Conservation (phyloP, 805 yeast species). For the Starmerella asiatica region DNA sequence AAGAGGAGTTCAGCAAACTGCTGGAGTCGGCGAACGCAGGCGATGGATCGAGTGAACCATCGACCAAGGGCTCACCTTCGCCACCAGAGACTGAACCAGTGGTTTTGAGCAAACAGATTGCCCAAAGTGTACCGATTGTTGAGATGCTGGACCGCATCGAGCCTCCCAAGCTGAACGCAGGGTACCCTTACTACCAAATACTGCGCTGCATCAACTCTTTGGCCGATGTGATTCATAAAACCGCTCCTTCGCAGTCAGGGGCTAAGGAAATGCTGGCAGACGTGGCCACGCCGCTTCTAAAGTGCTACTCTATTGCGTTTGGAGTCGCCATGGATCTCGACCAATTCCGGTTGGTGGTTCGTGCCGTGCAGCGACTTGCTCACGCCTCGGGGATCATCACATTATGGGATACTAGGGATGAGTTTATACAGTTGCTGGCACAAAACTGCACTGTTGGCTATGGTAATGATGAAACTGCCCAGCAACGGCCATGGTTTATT, state of each 20-base stretch:
- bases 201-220: constrained; percentile 39
- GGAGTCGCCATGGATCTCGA: constrained; percentile 60
- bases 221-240: constrained; percentile 46
- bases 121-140: constrained; percentile 25
- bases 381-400: constrained; percentile 74
- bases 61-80: not conserved
- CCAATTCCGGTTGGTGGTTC: constrained; percentile 48
- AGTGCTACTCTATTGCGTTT: constrained; percentile 39
- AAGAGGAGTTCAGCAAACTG: not conserved
- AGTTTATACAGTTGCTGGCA: constrained; percentile 30
- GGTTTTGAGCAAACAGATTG: constrained; percentile 4
- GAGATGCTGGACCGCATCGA: constrained; percentile 73
- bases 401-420: constrained; percentile 43
- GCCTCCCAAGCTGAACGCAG: constrained; percentile 53
- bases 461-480: constrained; percentile 6
- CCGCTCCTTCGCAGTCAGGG: constrained; percentile 33
- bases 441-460: constrained; percentile 16
- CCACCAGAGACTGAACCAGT: no score
- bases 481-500: constrained; percentile 28
- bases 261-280: constrained; percentile 4
- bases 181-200: constrained; percentile 49
- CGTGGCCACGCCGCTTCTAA: constrained; percentile 27
- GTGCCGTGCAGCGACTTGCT: constrained; percentile 67
- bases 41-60: not conserved
- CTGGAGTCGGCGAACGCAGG: not conserved